These are phyloP conservation scores for Gymnopus androsaceus DNA, from an alignment of 1,284 basidiomycete genomes.

Conservation along the genomic window DNA sequence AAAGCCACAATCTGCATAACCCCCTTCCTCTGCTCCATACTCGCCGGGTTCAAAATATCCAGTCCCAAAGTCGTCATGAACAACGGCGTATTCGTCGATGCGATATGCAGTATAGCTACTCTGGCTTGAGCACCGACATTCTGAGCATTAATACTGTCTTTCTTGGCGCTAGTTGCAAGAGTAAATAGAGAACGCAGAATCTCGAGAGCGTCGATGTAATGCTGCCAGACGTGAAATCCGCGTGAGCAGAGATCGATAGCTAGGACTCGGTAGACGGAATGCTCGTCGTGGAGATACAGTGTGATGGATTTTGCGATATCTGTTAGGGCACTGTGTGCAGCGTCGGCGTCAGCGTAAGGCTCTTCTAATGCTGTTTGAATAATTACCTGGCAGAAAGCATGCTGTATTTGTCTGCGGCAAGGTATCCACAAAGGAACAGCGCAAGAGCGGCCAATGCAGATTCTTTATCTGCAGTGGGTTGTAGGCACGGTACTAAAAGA, in stretches of 20 bases:
- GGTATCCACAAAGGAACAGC: conserved; percentile 79
- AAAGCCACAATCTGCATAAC: conserved; percentile 95
- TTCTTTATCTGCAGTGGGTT: conserved; percentile 56
- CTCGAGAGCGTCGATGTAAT: conserved; percentile 90
- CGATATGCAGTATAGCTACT: conserved; percentile 82
- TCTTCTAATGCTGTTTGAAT: neutral
- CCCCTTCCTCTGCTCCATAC: conserved; percentile 73
- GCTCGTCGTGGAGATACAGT: conserved; percentile 74
- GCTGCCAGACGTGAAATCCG: conserved; percentile 93
- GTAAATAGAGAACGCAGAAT: conserved; percentile 85
- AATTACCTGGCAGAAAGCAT: conserved; percentile 71
- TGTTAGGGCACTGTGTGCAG: conserved; percentile 63
- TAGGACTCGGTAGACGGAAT: conserved; percentile 64
- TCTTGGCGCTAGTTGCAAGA: conserved; percentile 73
- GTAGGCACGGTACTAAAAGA: conserved; percentile 82
- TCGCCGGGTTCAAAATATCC: conserved; percentile 80
- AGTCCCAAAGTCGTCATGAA: conserved; percentile 95
- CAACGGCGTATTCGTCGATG: conserved; percentile 80
- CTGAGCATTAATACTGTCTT: conserved; percentile 65
- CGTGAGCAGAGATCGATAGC: conserved; percentile 89
- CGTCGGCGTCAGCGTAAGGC: neutral
- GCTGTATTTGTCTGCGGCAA: conserved; percentile 82
- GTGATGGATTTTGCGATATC: conserved; percentile 85
- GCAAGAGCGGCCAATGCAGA: conserved; percentile 63
- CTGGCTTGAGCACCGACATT: conserved; percentile 73